A percentile compares a stretch with the other conserved stretches of the same genome.
These are phyloP conservation scores for Eucalyptus polybractea DNA, from an alignment of 345 rosid species.

Conservation along the genomic window DNA sequence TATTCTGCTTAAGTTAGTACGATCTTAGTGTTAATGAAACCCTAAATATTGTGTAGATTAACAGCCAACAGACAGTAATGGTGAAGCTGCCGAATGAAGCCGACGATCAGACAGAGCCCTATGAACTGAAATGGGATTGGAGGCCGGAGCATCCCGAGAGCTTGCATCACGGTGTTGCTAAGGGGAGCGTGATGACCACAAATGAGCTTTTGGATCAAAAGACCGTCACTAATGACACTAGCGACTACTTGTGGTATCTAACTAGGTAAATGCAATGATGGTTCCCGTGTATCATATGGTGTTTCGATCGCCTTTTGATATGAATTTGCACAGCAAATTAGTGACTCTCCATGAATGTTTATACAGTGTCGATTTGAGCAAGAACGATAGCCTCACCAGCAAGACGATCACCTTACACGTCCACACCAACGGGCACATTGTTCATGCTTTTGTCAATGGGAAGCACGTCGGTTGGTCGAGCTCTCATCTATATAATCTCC, in stretches of 20 bases:
- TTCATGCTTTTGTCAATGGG: constrained; percentile 33
- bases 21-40: background rate
- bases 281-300: background rate
- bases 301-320: background rate
- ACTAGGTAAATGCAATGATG: constrained; percentile 6
- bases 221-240: constrained; percentile 13
- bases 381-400: background rate
- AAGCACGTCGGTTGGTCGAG: constrained; percentile 7
- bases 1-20: no score
- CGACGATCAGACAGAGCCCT: constrained; percentile 7
- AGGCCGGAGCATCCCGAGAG: background rate
- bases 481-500: background rate
- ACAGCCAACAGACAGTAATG: constrained; percentile 13
- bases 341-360: background rate
- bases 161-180: background rate
- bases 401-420: constrained; percentile 6
- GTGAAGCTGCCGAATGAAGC: background rate
- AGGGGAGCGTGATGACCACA: background rate
- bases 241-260: constrained; percentile 32
- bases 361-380: background rate
- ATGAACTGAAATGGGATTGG: constrained; percentile 16
- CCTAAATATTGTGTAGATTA: background rate
- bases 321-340: background rate
- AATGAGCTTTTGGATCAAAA: constrained; percentile 22
- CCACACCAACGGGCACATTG: constrained; percentile 9